Percentiles rank a stretch among this genome's conserved stretches.
These are phyloP conservation scores for Candida dubliniensis DNA, from an alignment of 1,139 yeast genomes.

Conservation along the genomic window DNA sequence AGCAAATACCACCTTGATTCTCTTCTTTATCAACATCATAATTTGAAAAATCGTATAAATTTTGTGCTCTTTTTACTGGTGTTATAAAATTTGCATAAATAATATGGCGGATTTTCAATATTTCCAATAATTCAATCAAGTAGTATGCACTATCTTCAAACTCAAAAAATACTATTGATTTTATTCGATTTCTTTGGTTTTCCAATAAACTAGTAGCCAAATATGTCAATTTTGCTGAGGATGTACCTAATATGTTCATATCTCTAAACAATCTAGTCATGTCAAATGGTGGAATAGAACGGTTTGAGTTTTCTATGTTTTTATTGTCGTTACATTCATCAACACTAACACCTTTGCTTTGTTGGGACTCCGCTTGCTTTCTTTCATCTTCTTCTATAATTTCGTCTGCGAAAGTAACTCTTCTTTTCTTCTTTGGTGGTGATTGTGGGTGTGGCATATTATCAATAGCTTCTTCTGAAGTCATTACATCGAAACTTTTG, in stretches of 20 bases:
- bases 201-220: slow-evolving; percentile 54
- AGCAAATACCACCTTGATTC: slow-evolving; percentile 46
- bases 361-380: background rate
- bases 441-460: background rate
- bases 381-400: background rate
- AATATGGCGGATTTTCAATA: slow-evolving; percentile 58
- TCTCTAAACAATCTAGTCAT: background rate
- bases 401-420: slow-evolving; percentile 1
- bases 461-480: slow-evolving; percentile 13
- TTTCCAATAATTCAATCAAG: slow-evolving; percentile 61
- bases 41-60: slow-evolving; percentile 51
- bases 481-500: slow-evolving; percentile 10
- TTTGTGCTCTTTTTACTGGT: slow-evolving; percentile 50
- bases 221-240: slow-evolving; percentile 63
- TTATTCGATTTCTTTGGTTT: slow-evolving; percentile 44
- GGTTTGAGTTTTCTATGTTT: background rate
- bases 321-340: too few relatives aligned
- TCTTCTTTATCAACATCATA: slow-evolving; percentile 32
- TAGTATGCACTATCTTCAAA: slow-evolving; percentile 72
- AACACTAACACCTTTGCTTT: background rate
- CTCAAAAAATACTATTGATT: slow-evolving; percentile 67
- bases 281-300: background rate
- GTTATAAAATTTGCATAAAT: slow-evolving; percentile 63
- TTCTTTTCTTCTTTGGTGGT: slow-evolving; percentile 2
- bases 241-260: slow-evolving; percentile 43